phyloP scores from a whole-genome alignment of 2,329 filamentous ascomycete genomes.

The Ophiostoma pallidulum region DNA sequence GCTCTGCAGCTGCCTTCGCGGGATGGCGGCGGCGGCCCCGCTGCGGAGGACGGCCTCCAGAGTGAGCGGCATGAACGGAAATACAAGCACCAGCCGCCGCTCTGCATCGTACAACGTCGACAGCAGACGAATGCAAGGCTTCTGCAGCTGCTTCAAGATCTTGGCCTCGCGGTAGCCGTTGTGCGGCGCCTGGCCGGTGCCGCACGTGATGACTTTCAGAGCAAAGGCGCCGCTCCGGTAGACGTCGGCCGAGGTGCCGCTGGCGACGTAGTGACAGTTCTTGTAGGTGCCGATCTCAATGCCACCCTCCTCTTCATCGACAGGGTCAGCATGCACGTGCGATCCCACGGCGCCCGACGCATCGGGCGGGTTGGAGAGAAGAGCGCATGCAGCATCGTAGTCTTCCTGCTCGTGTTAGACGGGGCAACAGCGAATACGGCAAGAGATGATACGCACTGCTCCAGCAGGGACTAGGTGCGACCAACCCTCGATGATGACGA shows the following conservation, averaged over 20 bases:
- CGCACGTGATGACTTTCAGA: conserved; percentile 76
- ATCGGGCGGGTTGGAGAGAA: neutral
- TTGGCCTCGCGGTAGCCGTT: conserved; percentile 70
- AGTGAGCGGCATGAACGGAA: conserved; percentile 72
- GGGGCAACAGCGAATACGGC: neutral
- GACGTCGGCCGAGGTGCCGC: conserved; percentile 73
- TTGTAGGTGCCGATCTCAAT: conserved; percentile 44
- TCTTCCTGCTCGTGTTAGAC: conserved; percentile 40
- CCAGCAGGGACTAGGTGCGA: conserved; percentile 1
- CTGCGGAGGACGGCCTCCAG: conserved; percentile 56
- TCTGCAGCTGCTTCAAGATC: conserved; percentile 53
- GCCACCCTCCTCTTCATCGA: conserved; percentile 22
- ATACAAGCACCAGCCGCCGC: conserved; percentile 66
- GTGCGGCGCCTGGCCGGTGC: conserved; percentile 67
- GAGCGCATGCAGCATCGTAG: conserved; percentile 39
- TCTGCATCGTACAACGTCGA: conserved; percentile 64
- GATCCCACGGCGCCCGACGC: neutral
- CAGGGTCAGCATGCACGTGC: neutral
- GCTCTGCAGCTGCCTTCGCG: conserved; percentile 24
- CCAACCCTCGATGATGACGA: conserved; percentile 48
- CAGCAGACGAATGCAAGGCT: conserved; percentile 55
- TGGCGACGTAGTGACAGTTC: conserved; percentile 45
- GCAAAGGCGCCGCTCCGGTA: conserved; percentile 60
- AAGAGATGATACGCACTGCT: conserved; percentile 14
- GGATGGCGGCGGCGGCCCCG: conserved; percentile 15